These are phyloP conservation scores for Miscanthus lutarioriparius DNA, from an alignment of 176 grass and related monocot genomes.

Conservation along the genomic window DNA sequence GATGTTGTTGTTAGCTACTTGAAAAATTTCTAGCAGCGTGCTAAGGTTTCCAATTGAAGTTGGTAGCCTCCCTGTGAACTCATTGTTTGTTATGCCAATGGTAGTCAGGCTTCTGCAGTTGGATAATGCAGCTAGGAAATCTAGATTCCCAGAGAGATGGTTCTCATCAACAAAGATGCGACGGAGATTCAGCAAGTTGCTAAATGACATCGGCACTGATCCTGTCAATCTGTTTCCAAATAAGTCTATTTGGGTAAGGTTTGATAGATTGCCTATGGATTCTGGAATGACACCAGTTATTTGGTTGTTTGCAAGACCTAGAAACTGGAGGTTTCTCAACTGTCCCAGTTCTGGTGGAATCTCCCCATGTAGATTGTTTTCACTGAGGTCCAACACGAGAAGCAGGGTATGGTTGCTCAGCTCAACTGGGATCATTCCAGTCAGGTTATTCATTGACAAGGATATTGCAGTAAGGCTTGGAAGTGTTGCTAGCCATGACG, in stretches of 20 bases:
- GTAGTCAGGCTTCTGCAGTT: slow-evolving; percentile 20
- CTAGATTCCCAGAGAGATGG: slow-evolving; percentile 33
- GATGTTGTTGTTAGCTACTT: slow-evolving; percentile 24
- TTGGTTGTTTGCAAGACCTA: slow-evolving; percentile 40
- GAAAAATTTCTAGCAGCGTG: not conserved
- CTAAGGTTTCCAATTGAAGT: slow-evolving; percentile 27
- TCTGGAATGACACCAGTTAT: slow-evolving; percentile 42
- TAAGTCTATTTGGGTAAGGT: slow-evolving; percentile 21
- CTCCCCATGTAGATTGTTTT: slow-evolving; percentile 36
- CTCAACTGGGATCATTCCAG: slow-evolving; percentile 42
- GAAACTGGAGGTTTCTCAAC: slow-evolving; percentile 6
- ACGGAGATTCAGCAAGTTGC: slow-evolving; percentile 26
- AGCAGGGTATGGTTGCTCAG: slow-evolving; percentile 31
- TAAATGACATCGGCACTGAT: slow-evolving; percentile 36
- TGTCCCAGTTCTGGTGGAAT: slow-evolving; percentile 32
- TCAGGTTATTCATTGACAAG: slow-evolving; percentile 40
- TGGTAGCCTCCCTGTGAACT: slow-evolving; percentile 26
- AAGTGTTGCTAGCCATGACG: slow-evolving; percentile 36
- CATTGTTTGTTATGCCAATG: slow-evolving; percentile 10
- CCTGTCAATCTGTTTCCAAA: slow-evolving; percentile 19
- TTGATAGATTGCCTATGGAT: slow-evolving; percentile 34
- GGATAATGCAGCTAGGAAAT: slow-evolving; percentile 33
- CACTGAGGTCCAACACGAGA: slow-evolving; percentile 36
- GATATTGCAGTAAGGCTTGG: not conserved
- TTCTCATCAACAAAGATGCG: slow-evolving; percentile 3